Base-by-base conservation (phyloP, 495 filamentous ascomycete genomes). In the Rostrohypoxylon terebratum region DNA sequence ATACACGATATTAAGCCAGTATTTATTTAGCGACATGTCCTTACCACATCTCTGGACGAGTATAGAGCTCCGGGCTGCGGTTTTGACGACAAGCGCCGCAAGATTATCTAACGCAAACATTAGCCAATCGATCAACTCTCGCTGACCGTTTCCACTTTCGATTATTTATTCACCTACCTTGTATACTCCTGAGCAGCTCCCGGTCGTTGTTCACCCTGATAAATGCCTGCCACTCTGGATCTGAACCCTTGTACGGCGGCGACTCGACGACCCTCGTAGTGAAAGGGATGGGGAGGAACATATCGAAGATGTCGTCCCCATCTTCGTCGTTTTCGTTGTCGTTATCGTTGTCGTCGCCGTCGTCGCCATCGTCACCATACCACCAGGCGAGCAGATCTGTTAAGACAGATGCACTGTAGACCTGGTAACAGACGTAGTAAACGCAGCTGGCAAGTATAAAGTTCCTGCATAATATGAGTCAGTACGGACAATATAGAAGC, bases 211-310 rank as follows among this genome's bases (percentile, higher is more conserved):
- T 84, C 20, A 92, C 80, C 40, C 84, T 86, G 18, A 87, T 72
- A 68, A 92, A 94, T 48, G 84, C 81, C 71, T 86, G 82, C 91
- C 90, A 94, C 77, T 94, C 92, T 3, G 92, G 90, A 75, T 92
- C 89, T 2, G 80, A 84, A 23, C 83, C 81, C 21, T 83, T 81
- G 77, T 93, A 94, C 13, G 80, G 80, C 25, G 68, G 44, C 11
- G 75, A 76, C 0, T 74, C 66, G 79, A 87, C 47, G 77, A 80
- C 31, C 77, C 79, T 75, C 80, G 82, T 75, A 70, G 82, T 81
- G 80, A 81, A 55, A 71, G 87, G 75, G 81, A 94, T 77, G 1
- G 91, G 90, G 45, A 94, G 87, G 72, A 94, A 94, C 1, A 89
- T 11, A 73, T 72, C 57, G 28, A 58, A 13, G 4, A 80, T 77